phyloP scores from a whole-genome alignment of 768 basidiomycete genomes.

The Auriscalpium microsporum region DNA sequence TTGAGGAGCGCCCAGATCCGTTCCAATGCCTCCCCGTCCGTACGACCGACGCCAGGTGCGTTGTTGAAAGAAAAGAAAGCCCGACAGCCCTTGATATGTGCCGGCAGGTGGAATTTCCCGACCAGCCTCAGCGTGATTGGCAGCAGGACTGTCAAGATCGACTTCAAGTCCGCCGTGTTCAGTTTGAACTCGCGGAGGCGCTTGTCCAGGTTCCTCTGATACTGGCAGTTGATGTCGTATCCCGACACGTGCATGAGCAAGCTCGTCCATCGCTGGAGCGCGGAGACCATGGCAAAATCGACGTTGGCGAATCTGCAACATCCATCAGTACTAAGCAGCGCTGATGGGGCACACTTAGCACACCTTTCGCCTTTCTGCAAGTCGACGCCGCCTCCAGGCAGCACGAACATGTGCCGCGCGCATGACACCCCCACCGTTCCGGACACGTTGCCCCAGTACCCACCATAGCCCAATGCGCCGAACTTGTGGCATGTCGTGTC shows the following conservation, averaged over 20 bases:
- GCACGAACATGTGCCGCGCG: not conserved
- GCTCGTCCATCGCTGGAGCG: not conserved
- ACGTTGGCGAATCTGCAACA: not conserved
- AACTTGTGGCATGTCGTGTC: not conserved
- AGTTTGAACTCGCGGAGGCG: not conserved
- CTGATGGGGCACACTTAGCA: too few relatives aligned
- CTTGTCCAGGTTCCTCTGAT: slow-evolving; percentile 1
- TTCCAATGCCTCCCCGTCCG: slow-evolving; percentile 1
- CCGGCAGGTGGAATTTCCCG: slow-evolving; percentile 12
- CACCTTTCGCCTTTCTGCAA: not conserved
- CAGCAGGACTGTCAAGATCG: not conserved
- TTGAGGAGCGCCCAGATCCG: slow-evolving; percentile 13
- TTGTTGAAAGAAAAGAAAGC: slow-evolving; percentile 4
- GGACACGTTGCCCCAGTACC: not conserved
- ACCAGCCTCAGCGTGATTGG: not conserved
- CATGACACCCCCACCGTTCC: not conserved
- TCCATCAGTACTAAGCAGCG: not conserved
- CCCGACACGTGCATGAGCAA: not conserved
- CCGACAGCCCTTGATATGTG: not conserved
- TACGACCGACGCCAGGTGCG: slow-evolving; percentile 8
- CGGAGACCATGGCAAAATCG: not conserved
- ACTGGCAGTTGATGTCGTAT: not conserved
- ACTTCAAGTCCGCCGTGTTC: not conserved
- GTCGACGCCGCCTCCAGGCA: not conserved
- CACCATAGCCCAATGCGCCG: not conserved